A percentile compares a stretch with the other conserved stretches of the same genome.
phyloP scores from a whole-genome alignment of 768 basidiomycete genomes.

The Thelephora ganbajun region DNA sequence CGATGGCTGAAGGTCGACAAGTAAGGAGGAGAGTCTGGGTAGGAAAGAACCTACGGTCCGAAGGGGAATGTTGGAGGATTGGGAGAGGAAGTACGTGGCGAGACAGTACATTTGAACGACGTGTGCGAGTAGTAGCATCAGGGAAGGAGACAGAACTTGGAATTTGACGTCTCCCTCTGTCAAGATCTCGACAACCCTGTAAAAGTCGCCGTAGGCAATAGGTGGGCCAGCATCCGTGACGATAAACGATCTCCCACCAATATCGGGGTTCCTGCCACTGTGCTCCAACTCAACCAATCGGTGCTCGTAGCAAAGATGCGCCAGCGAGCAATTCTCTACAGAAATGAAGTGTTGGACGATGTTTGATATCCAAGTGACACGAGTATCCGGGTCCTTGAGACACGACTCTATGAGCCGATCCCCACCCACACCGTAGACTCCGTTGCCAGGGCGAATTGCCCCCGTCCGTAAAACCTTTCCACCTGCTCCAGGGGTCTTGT shows the following conservation, averaged over 20 bases:
- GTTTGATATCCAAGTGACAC: slow-evolving; percentile 47
- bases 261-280: slow-evolving; percentile 36
- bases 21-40: slow-evolving; percentile 16
- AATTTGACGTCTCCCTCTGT: slow-evolving; percentile 44
- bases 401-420: slow-evolving; percentile 56
- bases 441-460: slow-evolving; percentile 67
- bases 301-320: slow-evolving; percentile 62
- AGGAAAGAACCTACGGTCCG: slow-evolving; percentile 18
- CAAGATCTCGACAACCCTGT: slow-evolving; percentile 38
- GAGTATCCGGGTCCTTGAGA: slow-evolving; percentile 40
- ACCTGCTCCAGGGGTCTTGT: slow-evolving; percentile 23
- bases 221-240: slow-evolving; percentile 55
- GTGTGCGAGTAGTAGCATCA: slow-evolving; percentile 51
- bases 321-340: slow-evolving; percentile 63
- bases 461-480: slow-evolving; percentile 43
- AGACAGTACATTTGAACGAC: slow-evolving; percentile 44
- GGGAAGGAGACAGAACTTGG: slow-evolving; percentile 40
- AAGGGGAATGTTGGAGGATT: slow-evolving; percentile 16
- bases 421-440: slow-evolving; percentile 60
- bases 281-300: slow-evolving; percentile 43
- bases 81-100: slow-evolving; percentile 25
- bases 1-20: slow-evolving; percentile 25
- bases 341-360: slow-evolving; percentile 54
- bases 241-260: slow-evolving; percentile 60
- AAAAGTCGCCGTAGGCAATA: slow-evolving; percentile 48